These are phyloP conservation scores for Microthlaspi erraticum DNA, from an alignment of 345 rosid genomes.

Conservation along the genomic window DNA sequence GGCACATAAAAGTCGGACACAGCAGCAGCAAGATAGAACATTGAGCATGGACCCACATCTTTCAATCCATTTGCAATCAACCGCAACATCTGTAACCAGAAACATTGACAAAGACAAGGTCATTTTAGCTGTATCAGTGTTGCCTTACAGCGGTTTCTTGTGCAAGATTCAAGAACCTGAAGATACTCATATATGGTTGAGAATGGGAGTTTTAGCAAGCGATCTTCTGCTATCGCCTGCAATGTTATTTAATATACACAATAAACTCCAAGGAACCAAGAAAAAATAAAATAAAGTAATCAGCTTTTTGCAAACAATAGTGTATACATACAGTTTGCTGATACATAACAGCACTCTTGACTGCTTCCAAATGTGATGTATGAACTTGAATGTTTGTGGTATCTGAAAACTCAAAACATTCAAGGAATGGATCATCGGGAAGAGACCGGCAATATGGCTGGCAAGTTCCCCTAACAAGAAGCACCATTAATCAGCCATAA, in stretches of 20 bases:
- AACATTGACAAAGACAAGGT: constrained; percentile 19
- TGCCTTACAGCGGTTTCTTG: no score
- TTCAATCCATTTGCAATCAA: constrained; percentile 63
- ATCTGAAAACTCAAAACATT: constrained; percentile 70
- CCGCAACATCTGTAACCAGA: constrained; percentile 65
- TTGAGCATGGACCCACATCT: constrained; percentile 57
- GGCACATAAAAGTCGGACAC: constrained; percentile 94
- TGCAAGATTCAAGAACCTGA: constrained; percentile 59
- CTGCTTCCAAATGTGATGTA: constrained; percentile 67
- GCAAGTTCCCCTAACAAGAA: constrained; percentile 70
- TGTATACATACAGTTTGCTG: constrained; percentile 65
- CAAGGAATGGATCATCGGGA: constrained; percentile 82
- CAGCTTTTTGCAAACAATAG: constrained; percentile 5
- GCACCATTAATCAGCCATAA: constrained; percentile 9
- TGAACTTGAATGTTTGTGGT: constrained; percentile 57
- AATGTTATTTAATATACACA: constrained; percentile 25
- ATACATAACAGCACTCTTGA: constrained; percentile 69
- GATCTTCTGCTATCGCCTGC: constrained; percentile 70
- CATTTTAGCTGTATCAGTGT: constrained; percentile 13
- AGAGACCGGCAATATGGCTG: constrained; percentile 82
- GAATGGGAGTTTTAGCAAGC: constrained; percentile 81
- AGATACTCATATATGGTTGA: constrained; percentile 93
- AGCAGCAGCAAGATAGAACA: constrained; percentile 95
- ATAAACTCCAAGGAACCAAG: no score
- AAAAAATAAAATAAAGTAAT: background rate